These are phyloP conservation scores for Trichophyton mentagrophytes DNA, from an alignment of 2,329 filamentous ascomycete genomes.

Conservation along the genomic window DNA sequence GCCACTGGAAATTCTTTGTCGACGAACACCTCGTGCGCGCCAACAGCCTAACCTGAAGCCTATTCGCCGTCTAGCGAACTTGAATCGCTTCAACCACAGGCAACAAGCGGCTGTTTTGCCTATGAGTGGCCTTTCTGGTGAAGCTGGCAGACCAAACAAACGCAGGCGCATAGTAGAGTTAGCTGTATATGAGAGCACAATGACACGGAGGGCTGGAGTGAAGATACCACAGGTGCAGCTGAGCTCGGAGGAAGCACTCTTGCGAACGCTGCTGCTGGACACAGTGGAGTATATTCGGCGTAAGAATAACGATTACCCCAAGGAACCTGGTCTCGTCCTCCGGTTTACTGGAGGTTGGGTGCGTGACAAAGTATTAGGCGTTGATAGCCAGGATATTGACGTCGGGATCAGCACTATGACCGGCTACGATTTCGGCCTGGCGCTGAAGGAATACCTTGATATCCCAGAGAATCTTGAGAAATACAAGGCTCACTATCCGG, in stretches of 20 bases:
- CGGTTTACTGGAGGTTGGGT: constrained; percentile 41
- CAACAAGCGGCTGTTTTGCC: background rate
- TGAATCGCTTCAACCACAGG: background rate
- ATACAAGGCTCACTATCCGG: constrained; percentile 34
- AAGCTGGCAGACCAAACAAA: constrained; percentile 20
- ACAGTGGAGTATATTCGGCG: constrained; percentile 55
- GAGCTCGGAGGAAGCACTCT: constrained; percentile 55
- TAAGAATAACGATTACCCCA: constrained; percentile 28
- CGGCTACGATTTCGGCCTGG: constrained; percentile 35
- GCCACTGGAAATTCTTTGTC: background rate
- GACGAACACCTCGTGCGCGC: background rate
- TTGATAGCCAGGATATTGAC: constrained; percentile 37
- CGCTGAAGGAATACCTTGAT: constrained; percentile 33
- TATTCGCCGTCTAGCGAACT: background rate
- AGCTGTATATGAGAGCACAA: constrained; percentile 6
- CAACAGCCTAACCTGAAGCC: background rate
- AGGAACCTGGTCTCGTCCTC: constrained; percentile 24
- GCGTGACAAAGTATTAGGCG: constrained; percentile 37
- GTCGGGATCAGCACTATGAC: constrained; percentile 40
- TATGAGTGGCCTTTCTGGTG: background rate
- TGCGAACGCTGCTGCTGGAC: constrained; percentile 67
- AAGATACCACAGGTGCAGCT: constrained; percentile 40
- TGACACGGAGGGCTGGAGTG: constrained; percentile 1
- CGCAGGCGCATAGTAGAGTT: constrained; percentile 21
- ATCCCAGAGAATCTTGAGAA: constrained; percentile 28